phyloP scores from a whole-genome alignment of 2,329 filamentous ascomycete genomes.

The Leptographium lundbergii region DNA sequence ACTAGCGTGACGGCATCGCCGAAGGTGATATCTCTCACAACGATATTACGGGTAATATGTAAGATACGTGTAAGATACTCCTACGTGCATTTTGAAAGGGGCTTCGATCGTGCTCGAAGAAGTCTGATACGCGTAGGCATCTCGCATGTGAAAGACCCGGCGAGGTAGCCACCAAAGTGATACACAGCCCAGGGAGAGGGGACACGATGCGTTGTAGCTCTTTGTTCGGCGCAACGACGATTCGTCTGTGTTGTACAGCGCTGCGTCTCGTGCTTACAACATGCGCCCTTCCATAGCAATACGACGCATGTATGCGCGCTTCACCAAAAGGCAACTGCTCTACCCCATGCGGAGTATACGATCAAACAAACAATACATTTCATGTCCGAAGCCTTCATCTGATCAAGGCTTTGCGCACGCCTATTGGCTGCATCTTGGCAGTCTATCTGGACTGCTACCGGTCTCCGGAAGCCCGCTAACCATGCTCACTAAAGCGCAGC shows the following conservation, averaged over 20 bases:
- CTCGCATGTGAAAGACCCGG: no score
- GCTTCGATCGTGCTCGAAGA: no score
- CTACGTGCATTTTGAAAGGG: background rate
- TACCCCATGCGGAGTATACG: background rate
- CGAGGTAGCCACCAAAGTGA: no score
- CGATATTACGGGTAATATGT: background rate
- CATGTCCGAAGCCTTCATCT: background rate
- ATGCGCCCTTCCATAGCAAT: background rate
- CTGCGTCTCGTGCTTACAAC: background rate
- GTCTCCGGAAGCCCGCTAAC: background rate
- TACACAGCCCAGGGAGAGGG: no score
- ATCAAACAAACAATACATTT: background rate
- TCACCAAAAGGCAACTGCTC: background rate
- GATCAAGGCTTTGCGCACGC: background rate
- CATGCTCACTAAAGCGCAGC: background rate
- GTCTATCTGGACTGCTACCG: background rate
- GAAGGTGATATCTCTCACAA: background rate
- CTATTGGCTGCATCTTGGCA: background rate
- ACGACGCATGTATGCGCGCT: no score
- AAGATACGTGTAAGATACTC: background rate
- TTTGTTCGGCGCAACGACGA: background rate
- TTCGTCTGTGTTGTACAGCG: background rate
- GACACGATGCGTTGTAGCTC: no score
- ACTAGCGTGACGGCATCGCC: conserved; percentile 3
- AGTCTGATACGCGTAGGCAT: no score